Evolutionary conservation across 306 rosid genomes (phyloP).

Genomic region (Vigna nakashimae): DNA sequence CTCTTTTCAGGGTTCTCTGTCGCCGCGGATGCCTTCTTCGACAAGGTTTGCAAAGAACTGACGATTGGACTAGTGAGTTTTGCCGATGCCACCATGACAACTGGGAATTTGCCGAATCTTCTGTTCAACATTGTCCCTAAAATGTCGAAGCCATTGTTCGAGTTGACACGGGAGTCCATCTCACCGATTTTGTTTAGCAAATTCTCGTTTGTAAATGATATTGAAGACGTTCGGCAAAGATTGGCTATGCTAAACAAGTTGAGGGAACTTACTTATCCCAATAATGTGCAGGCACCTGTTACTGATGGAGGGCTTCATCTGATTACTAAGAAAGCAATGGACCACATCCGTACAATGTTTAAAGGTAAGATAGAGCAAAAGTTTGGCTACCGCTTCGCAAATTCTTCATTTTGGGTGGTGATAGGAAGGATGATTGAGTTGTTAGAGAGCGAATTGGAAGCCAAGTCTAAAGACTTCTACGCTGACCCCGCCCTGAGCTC

Average conservation of each 20-base stretch:
- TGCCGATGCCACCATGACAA: background rate
- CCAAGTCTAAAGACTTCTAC: background rate
- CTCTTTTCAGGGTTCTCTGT: too few species aligned
- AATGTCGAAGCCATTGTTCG: background rate
- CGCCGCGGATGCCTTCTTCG: too few species aligned
- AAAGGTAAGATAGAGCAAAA: too few species aligned
- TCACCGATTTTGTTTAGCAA: too few species aligned
- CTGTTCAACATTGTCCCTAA: background rate
- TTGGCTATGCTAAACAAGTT: background rate
- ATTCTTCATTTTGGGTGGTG: background rate
- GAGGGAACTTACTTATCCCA: background rate
- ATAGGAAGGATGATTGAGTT: background rate
- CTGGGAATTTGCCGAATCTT: background rate
- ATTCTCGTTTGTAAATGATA: background rate
- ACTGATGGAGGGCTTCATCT: background rate
- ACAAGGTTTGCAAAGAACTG: too few species aligned
- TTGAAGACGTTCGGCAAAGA: background rate
- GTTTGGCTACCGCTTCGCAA: too few species aligned
- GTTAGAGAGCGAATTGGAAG: background rate
- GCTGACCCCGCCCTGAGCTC: background rate
- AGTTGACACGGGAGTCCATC: too few species aligned
- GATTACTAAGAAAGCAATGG: background rate
- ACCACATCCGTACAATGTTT: too few species aligned
- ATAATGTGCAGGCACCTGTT: background rate
- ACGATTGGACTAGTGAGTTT: background rate